Conservation (phyloP, 2,329 filamentous ascomycete species). For the Laburnicola sp. region DNA sequence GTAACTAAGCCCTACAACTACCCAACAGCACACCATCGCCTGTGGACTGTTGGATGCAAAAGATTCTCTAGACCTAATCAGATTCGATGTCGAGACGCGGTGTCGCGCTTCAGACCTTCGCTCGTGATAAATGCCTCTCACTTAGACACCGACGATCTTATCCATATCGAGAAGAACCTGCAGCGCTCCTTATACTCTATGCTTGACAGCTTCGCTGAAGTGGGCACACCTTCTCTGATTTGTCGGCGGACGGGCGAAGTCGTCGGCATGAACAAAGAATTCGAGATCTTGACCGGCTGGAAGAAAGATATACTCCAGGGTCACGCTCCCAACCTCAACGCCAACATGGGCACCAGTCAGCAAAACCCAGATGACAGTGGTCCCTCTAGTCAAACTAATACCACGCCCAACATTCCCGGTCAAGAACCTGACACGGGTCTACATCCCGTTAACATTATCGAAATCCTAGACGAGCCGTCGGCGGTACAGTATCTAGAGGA, state of each 20-base stretch:
- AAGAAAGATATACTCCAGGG: slow-evolving; percentile 85
- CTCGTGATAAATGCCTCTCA: slow-evolving; percentile 91
- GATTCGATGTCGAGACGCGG: slow-evolving; percentile 79
- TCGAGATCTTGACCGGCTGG: slow-evolving; percentile 95
- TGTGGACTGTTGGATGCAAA: slow-evolving; percentile 80
- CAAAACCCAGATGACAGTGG: slow-evolving; percentile 40
- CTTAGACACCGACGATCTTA: slow-evolving; percentile 82
- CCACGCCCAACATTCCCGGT: slow-evolving; percentile 50
- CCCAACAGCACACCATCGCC: slow-evolving; percentile 83
- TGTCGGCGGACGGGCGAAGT: slow-evolving; percentile 91
- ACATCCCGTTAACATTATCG: slow-evolving; percentile 86
- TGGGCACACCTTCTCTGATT: slow-evolving; percentile 87
- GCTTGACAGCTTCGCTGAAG: slow-evolving; percentile 85
- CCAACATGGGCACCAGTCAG: slow-evolving; percentile 67
- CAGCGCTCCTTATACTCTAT: slow-evolving; percentile 92
- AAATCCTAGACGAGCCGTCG: slow-evolving; percentile 89
- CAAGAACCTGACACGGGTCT: slow-evolving; percentile 46
- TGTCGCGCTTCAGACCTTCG: slow-evolving; percentile 87
- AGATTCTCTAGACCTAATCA: slow-evolving; percentile 74
- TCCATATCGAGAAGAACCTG: slow-evolving; percentile 98
- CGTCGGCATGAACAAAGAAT: slow-evolving; percentile 94
- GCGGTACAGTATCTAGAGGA: slow-evolving; percentile 96
- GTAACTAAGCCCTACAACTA: slow-evolving; percentile 93
- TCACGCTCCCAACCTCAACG: slow-evolving; percentile 82
- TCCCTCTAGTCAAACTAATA: slow-evolving; percentile 44